Base-by-base conservation (phyloP, 345 rosid species). In the Dimocarpus longan region DNA sequence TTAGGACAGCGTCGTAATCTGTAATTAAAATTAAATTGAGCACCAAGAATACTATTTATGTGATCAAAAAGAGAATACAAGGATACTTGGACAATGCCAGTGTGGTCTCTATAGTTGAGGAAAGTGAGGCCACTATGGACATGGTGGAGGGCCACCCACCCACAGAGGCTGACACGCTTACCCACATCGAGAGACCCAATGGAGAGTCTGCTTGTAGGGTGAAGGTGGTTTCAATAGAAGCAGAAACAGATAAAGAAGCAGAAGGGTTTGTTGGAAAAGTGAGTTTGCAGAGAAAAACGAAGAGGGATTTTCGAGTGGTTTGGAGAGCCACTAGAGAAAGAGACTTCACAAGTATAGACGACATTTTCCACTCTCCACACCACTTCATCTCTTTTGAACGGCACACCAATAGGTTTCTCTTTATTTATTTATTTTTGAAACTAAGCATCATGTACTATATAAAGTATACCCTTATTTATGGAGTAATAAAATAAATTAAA, bases 61-160 rank as follows among this genome's bases (percentile, higher is more conserved):
- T 6, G 50, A 6, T 40, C 0, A 11, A 32, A 40, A 54, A 52
- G 4, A 57, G 39, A 21, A 28, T 44, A 9, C 1, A 5, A 28
- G 11, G 68, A 56, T 65, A 92, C 98, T 97, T 96, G 98, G 42
- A 96, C 91, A 79, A 90, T 88, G 78, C 99, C 99, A 54, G 97
- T 86, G 80, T 96, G 97, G 89, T 96, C 99, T 86, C 98, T 87
- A 76, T 94, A 94, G 75, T 91, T 96, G 83, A 96, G 84, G 84
- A 96, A 94, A 74, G 98, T 91, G 77, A 96, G 97, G 15, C 94
- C 94, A 16, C 97, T 97, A 56, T 96, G 99, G 76, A 91, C 90
- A 66, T 97, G 80, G 74, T 91, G 98, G 59, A 91, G 88, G 3
- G 99, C 99, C 56, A 96, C 99, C 99, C 98, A 96, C 3, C 98